Conservation (phyloP, 257 asterid species). For the Solanum rostratum region DNA sequence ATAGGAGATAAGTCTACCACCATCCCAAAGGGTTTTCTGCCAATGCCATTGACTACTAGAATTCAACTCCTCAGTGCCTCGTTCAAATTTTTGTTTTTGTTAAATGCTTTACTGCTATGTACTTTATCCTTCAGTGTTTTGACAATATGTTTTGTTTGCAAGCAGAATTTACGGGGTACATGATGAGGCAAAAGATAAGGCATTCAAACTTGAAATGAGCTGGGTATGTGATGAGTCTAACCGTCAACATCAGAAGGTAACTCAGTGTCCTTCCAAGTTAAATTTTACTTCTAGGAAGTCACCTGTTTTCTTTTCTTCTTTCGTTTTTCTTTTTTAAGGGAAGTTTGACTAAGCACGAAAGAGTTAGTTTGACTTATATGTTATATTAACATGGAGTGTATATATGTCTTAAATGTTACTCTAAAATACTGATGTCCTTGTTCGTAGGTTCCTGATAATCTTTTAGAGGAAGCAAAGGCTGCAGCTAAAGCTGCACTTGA, state of each 20-base stretch:
- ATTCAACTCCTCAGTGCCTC: background rate
- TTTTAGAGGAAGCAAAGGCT: slow-evolving; percentile 74
- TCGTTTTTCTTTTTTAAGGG: background rate
- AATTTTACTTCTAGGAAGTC: background rate
- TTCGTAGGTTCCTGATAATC: slow-evolving; percentile 63
- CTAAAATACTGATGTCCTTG: background rate
- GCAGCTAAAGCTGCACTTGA: slow-evolving; percentile 96
- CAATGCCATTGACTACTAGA: background rate
- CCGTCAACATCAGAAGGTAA: slow-evolving; percentile 92
- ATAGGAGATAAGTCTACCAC: background rate
- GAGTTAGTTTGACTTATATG: background rate
- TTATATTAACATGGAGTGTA: background rate
- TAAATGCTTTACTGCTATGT: background rate
- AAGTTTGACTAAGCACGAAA: background rate
- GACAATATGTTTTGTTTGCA: background rate
- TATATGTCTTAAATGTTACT: background rate
- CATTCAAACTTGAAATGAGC: slow-evolving; percentile 89
- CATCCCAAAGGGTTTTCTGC: background rate
- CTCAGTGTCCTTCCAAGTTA: background rate
- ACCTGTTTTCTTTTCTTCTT: background rate
- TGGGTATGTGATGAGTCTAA: slow-evolving; percentile 97
- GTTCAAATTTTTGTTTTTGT: too few species aligned
- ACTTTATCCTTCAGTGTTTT: background rate
- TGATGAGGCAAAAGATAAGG: slow-evolving; percentile 98
- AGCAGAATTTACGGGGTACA: slow-evolving; percentile 87